A percentile compares a stretch with the other conserved stretches of the same genome.
phyloP scores from a whole-genome alignment of 2,329 filamentous ascomycete genomes.

The Neofusicoccum sp. region DNA sequence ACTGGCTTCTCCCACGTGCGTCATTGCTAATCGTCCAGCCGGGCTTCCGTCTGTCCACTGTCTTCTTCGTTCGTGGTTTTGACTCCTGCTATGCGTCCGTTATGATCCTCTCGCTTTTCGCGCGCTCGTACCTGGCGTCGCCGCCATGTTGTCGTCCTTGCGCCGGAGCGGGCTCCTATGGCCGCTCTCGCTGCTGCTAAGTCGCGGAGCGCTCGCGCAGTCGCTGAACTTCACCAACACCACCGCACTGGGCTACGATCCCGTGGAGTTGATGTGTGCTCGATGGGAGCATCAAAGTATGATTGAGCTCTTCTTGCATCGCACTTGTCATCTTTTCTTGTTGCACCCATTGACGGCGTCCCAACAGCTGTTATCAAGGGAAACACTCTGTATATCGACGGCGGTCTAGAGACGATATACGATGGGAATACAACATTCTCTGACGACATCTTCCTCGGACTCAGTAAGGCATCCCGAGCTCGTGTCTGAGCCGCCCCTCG shows the following conservation, averaged over 20 bases:
- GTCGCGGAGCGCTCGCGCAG: background rate
- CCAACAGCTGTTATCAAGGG: slow-evolving; percentile 10
- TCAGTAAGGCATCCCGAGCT: background rate
- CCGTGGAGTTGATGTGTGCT: background rate
- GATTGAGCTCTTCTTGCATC: background rate
- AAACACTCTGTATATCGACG: slow-evolving; percentile 17
- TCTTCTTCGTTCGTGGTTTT: background rate
- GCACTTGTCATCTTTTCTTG: background rate
- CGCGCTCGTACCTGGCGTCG: background rate
- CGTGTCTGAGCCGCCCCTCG: too few relatives aligned
- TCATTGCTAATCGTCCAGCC: background rate
- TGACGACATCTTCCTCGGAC: background rate
- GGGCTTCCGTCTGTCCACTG: background rate
- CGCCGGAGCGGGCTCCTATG: background rate
- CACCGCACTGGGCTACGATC: background rate
- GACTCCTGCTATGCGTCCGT: background rate
- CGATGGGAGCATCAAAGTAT: slow-evolving; percentile 6
- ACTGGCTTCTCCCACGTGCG: background rate
- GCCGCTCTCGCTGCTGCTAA: background rate
- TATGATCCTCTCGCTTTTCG: background rate
- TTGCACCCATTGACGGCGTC: background rate
- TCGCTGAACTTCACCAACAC: background rate
- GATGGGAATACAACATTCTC: background rate
- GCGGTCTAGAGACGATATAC: slow-evolving; percentile 18
- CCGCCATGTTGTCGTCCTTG: background rate